Evolutionary conservation across 805 yeast species (phyloP).

Genomic region (Hyphopichia homilentoma): DNA sequence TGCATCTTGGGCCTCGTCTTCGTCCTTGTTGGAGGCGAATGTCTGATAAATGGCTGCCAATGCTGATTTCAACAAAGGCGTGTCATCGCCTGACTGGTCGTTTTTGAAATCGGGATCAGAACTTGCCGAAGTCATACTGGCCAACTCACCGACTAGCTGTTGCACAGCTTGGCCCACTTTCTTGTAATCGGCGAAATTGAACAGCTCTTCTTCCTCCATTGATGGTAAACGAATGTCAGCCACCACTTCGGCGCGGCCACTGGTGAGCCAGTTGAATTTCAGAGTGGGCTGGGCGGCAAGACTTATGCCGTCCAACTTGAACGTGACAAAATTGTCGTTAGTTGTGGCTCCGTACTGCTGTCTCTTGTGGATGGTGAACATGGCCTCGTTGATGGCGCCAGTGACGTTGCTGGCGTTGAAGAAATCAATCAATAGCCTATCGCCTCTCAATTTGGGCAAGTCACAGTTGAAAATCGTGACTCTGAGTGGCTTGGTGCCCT

Average conservation of each 20-base stretch:
- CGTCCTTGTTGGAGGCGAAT: conserved; percentile 16
- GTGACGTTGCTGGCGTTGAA: conserved; percentile 67
- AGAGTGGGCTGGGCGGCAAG: conserved; percentile 32
- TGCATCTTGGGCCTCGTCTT: conserved; percentile 5
- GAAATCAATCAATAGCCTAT: conserved; percentile 59
- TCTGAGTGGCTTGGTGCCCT: conserved; percentile 31
- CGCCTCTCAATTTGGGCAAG: conserved; percentile 55
- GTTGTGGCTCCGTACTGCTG: conserved; percentile 51
- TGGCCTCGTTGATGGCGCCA: conserved; percentile 70
- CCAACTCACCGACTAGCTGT: conserved; percentile 24
- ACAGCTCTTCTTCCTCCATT: conserved; percentile 12
- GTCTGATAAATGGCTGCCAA: conserved; percentile 40
- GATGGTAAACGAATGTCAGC: conserved; percentile 72
- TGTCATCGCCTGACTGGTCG: conserved; percentile 12
- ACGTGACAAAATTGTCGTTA: conserved; percentile 28
- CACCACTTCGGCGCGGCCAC: conserved; percentile 64
- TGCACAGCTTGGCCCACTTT: conserved; percentile 24
- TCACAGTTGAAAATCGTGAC: conserved; percentile 64
- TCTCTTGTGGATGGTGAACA: conserved; percentile 74
- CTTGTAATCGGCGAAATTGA: conserved; percentile 14
- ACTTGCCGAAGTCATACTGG: conserved; percentile 11
- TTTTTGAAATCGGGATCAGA: conserved; percentile 2
- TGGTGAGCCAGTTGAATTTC: conserved; percentile 68
- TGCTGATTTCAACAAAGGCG: conserved; percentile 34
- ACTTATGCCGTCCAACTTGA: conserved; percentile 40